A percentile compares a stretch with the other conserved stretches of the same genome.
Evolutionary conservation across 1,139 yeast species (phyloP).

Genomic region (Candida glucosophila): DNA sequence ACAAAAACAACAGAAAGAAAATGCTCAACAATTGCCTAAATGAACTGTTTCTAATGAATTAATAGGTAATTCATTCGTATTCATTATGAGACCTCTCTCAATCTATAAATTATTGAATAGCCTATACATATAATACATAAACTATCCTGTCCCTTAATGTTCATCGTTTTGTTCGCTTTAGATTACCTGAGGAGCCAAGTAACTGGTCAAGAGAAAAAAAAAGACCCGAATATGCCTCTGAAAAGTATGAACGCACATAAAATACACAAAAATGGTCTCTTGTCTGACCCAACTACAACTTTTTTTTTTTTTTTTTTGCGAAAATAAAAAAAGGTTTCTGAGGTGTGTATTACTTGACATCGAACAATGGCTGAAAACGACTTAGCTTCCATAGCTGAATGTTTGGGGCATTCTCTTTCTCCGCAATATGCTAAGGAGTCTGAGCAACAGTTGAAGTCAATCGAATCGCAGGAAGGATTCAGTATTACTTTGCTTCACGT

Average conservation of each 20-base stretch:
- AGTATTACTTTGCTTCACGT: constrained; percentile 68
- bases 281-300: no score
- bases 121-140: not conserved
- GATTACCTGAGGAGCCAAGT: no score
- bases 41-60: not conserved
- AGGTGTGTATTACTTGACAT: no score
- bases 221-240: no score
- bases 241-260: no score
- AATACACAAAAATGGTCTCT: no score
- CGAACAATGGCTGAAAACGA: constrained; percentile 26
- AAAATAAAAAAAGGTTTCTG: no score
- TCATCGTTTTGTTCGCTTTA: no score
- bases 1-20: constrained; percentile 52
- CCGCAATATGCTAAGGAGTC: constrained; percentile 53
- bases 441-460: constrained; percentile 46
- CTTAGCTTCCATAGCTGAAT: constrained; percentile 34
- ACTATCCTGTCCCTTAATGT: no score
- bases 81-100: constrained; percentile 1
- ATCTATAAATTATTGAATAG: constrained; percentile 1
- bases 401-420: constrained; percentile 41
- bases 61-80: constrained; percentile 1
- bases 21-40: constrained; percentile 36
- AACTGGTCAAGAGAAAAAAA: no score
- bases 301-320: no score
- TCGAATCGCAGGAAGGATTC: constrained; percentile 67